Base-by-base conservation (phyloP, 2,329 filamentous ascomycete species). In the Gaeumannomyces sp. region DNA sequence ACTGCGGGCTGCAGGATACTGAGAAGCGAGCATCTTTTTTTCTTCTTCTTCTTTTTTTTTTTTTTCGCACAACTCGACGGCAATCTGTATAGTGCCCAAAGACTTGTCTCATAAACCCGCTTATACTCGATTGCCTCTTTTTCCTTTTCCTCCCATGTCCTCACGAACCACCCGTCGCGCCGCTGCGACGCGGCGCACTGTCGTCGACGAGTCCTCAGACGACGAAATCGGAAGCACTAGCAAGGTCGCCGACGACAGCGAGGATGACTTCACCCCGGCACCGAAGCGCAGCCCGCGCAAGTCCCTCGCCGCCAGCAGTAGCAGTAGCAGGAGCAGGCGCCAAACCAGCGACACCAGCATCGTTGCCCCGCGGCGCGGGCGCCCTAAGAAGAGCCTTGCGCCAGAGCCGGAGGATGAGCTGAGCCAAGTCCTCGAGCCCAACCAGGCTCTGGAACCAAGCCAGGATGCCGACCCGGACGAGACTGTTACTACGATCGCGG, bases 221-320 rank as follows among this genome's bases (percentile, higher is more conserved):
- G 92, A 96, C 66, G 90, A 92, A 56, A 80, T 85, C 70, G 80
- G 83, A 67, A 81, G 85, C 71, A 82, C 70, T 59, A 70, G 85
- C 63, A 79, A 74, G 58, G 80, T 86, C 45, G 81, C 85, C 22
- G 83, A 89, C 33, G 85, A 89, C 4, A 82, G 79, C 62, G 90
- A 91, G 68, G 89, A 93, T 62, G 91, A 96, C 62, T 95, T 93
- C 72, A 90, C 89, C 59, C 92, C 92, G 2, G 89, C 89, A 61
- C 84, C 89, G 1, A 80, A 84, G 66, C 81, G 79, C 60, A 85
- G 81, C 66, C 78, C 72, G 10, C 75, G 76, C 62, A 76, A 74
- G 63, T 72, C 77, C 11, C 67, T 74, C 7, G 66, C 69, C 6
- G 69, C 68, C 31, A 67, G 56, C 53, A 60, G 33, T 35, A 53